Evolutionary conservation across 805 yeast species (phyloP), one percentile per base, ranked within the genome.

Genomic region (Starmerella apis): DNA sequence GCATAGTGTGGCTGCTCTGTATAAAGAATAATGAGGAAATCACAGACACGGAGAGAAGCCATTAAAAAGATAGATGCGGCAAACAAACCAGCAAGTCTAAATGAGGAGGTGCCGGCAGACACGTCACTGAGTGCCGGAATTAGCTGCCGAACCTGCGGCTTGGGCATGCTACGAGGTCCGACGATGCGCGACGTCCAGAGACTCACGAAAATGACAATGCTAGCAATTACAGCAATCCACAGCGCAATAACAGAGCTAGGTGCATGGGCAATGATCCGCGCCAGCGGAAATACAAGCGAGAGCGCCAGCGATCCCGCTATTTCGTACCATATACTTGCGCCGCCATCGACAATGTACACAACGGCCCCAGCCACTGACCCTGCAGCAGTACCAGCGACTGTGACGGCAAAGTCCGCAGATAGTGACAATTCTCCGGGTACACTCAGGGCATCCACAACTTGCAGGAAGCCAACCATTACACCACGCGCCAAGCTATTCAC

Each of bases 291-390:
- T 18, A 22, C 27, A 9, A 54, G 37, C 14, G 50, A 20, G 20
- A 52, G 43, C 27, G 22, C 39, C 36, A 42, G 30, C 39, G 38
- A 23, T 3, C 53, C 55, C 23, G 39, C 25, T 2, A 46, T 13
- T 16, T 46, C 49, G 33, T 27, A 32, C 35, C 18, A 19, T 14
- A 43, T 31, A 7, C 5, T 9, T 20, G 16, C 16, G 20, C 63
- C 63, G 20, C 58, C 62, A 20, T 51, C 53, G 14, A 53, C 37
- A 3, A 50, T 23, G 46, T 59, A 60, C 19, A 51, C 36, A 6
- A 48, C 37, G 30, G 51, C 41, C 8, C 55, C 55, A 9, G 55
- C 53, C 20, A 56, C 31, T n/a, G 57, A 30, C n/a, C 57, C 55
- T 16, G 53, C 46, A 4, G 52, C 49, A 1, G 54, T 48, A 28